Base-by-base conservation (phyloP, 2,329 filamentous ascomycete species). In the Colletotrichum shisoi region DNA sequence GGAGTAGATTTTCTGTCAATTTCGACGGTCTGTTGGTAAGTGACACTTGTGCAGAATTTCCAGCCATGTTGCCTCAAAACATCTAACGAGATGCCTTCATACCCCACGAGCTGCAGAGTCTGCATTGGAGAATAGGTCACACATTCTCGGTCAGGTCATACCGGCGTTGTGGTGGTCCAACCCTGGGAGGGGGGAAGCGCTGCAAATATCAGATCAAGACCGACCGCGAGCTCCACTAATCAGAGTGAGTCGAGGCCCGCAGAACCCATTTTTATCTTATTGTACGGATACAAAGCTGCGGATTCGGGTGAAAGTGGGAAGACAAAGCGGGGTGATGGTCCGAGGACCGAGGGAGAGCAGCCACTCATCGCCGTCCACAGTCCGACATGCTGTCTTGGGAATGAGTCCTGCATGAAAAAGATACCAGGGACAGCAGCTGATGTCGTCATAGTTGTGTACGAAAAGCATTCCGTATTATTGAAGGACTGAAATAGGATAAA, bases 261-360 rank as follows among this genome's bases (percentile, higher is more conserved):
- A 61, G 17, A n/a, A n/a, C 5, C 57, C 57, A n/a, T 49, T 49
- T 44, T 39, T 44, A 4, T 15, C 39, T 46, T 37, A 49, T 8
- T 9, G 9, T 34, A n/a, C n/a, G n/a, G n/a, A n/a, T n/a, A 9
- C 31, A 34, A 9, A 9, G 31, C 7, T 34, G 31, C 8, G 31
- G 31, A 42, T 17, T 27, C 5, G 48, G 62, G 31, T 46, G 42
- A 21, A 17, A 21, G 34, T 13, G 31, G 34, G 21, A 34, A 7
- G 13, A 27, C 15, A 52, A 27, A 11, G 62, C 48, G 62, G 57
- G 46, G 21, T 34, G 19, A 24, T 61, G 40, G 57, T 53, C 57
- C 42, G 34, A 60, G 27, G 40, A 48, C 57, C 42, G 34, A 60
- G 27, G 40, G 42, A 61, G 57, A 58, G 21, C 57, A 40, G 62